A percentile compares a stretch with the other conserved stretches of the same genome.
phyloP scores from a whole-genome alignment of 306 rosid genomes.

The Medicago lupulina region DNA sequence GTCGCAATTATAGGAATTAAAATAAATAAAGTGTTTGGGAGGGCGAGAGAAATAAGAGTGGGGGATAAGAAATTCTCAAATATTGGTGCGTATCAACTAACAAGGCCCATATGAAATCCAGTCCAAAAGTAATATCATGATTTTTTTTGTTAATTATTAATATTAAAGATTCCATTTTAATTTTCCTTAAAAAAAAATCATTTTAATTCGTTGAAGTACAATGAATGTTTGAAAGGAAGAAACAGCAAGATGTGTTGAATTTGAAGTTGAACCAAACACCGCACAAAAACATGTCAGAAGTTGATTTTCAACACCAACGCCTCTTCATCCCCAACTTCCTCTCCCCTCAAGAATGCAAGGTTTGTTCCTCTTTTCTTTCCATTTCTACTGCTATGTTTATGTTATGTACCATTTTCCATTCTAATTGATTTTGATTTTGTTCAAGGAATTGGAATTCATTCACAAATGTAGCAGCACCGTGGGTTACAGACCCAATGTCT shows the following conservation, averaged over 20 bases:
- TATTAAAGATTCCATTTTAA: too few species aligned
- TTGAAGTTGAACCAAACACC: neutral
- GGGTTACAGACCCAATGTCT: slow-evolving; percentile 85
- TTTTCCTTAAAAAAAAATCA: too few species aligned
- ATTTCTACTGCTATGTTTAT: neutral
- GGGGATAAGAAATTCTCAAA: too few species aligned
- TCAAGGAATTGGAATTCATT: slow-evolving; percentile 77
- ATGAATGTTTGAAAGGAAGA: too few species aligned
- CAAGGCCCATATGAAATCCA: too few species aligned
- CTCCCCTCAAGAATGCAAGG: slow-evolving; percentile 59
- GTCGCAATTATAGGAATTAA: too few species aligned
- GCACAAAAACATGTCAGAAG: slow-evolving; percentile 33
- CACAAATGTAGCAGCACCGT: slow-evolving; percentile 90
- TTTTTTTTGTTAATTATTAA: too few species aligned
- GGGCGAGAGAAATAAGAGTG: too few species aligned
- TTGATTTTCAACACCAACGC: slow-evolving; percentile 49
- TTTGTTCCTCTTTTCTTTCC: neutral
- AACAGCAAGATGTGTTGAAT: neutral
- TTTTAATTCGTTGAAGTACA: too few species aligned
- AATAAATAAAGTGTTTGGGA: too few species aligned
- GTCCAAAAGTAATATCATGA: too few species aligned
- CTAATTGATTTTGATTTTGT: neutral
- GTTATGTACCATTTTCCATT: neutral
- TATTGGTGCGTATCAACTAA: too few species aligned
- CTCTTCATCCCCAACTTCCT: slow-evolving; percentile 58